Evolutionary conservation across 768 basidiomycete genomes (phyloP), one percentile per base, ranked within the genome.

Genomic region (Russula emetica): DNA sequence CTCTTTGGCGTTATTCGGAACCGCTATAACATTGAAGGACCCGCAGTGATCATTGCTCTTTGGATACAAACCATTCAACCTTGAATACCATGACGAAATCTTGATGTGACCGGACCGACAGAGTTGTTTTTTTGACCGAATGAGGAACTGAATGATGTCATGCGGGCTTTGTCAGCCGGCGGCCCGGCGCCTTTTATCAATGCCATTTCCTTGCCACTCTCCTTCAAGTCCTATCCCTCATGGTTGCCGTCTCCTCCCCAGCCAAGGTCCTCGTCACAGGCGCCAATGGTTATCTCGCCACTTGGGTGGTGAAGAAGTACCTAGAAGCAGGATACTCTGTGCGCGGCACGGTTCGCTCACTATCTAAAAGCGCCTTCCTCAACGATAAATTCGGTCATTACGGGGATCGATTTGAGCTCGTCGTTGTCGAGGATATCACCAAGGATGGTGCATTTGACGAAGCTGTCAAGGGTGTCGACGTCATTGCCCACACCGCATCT

Each of bases 391-490:
- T 89, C 72, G 76, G 78, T 14, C 70, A 74, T 0, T 80, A 80
- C 61, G 85, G 82, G 0, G 80, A 82, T 62, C 81, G 77, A 52
- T 82, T 91, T 66, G 85, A 88, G 66, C 72, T 85, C 51, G 82
- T 82, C 18, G 74, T 90, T 30, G 88, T 93, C 0, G 78, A 82
- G 52, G 90, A 94, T 70, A 87, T 92, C 64, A 78, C 77, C 5
- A 71, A 78, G 74, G 83, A 82, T 49, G 55, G 76, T 8, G 88
- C 86, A 1, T 94, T 92, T 67, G 89, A 93, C 70, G 84, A 90
- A 57, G 90, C 85, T 1, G 87, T 92, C 65, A 82, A 85, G 71
- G 89, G 81, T 0, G 84, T 92, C 11, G 85, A 90, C 62, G 91
- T 80, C 0, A 82, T 94, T 56, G 80, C 77, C 42, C 90, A 90